These are phyloP conservation scores for Elsinoe batatas DNA, from an alignment of 2,329 filamentous ascomycete genomes.

Conservation along the genomic window DNA sequence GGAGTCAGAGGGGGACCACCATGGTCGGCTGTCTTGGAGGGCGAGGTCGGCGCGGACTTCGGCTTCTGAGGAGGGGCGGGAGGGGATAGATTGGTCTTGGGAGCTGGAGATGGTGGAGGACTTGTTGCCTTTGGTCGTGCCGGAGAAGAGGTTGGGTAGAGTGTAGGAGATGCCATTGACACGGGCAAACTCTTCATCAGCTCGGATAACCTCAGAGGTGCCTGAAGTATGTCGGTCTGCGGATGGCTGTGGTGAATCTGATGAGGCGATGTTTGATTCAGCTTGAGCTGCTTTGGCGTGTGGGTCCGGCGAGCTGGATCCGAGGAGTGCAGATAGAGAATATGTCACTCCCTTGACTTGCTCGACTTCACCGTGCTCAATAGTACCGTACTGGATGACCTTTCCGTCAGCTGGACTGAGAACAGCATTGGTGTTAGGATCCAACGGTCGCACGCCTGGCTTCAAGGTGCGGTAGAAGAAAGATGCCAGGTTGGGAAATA, in stretches of 20 bases:
- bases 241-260: constrained; percentile 29
- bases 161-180: constrained; percentile 96
- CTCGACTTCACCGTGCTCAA: constrained; percentile 89
- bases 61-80: constrained; percentile 63
- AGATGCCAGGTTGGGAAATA: constrained; percentile 83
- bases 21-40: constrained; percentile 47
- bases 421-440: constrained; percentile 68
- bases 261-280: constrained; percentile 26
- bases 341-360: constrained; percentile 99
- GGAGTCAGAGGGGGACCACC: constrained; percentile 34
- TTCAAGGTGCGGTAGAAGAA: constrained; percentile 97
- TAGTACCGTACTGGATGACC: constrained; percentile 82
- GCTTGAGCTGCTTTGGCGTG: constrained; percentile 42
- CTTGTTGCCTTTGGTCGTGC: constrained; percentile 28
- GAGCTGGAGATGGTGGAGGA: constrained; percentile 9
- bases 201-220: constrained; percentile 56
- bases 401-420: constrained; percentile 85
- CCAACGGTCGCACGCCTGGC: constrained; percentile 74
- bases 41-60: constrained; percentile 79
- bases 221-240: constrained; percentile 27
- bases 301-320: constrained; percentile 42
- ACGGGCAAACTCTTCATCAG: constrained; percentile 84
- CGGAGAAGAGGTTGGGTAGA: constrained; percentile 76
- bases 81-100: constrained; percentile 63
- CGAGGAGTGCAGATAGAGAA: constrained; percentile 83